A percentile compares a stretch with the other conserved stretches of the same genome.
Conservation (phyloP, 129 eudicot genomes). For the Gnaphalium uliginosum region DNA sequence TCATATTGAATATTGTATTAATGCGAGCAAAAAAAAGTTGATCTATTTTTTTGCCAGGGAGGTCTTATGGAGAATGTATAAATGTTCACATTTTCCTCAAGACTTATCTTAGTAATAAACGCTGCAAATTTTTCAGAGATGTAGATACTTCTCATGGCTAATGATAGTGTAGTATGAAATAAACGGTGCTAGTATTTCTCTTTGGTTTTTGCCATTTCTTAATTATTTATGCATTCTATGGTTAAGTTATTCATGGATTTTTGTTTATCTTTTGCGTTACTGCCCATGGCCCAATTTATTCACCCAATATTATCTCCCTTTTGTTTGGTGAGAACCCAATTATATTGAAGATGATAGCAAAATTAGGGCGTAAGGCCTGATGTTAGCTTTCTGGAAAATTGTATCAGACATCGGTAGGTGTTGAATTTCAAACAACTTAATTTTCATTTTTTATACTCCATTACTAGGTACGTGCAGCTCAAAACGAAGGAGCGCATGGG, state of each 20-base stretch:
- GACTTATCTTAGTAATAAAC: background rate
- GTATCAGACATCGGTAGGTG: background rate
- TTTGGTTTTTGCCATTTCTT: background rate
- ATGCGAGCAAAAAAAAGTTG: background rate
- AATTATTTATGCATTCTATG: background rate
- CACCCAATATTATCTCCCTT: background rate
- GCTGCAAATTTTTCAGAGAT: background rate
- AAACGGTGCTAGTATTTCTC: background rate
- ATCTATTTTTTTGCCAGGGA: background rate
- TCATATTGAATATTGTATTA: background rate
- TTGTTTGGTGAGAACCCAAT: background rate
- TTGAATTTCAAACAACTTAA: conserved; percentile 15
- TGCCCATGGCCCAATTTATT: too few species aligned
- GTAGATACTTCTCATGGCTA: background rate
- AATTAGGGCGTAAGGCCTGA: background rate
- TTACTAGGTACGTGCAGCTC: conserved; percentile 77
- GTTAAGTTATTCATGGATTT: background rate
- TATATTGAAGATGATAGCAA: background rate
- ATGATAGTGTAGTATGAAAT: background rate
- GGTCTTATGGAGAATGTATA: background rate
- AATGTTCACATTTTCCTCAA: background rate
- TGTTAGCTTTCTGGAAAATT: background rate
- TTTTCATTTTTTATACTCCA: conserved; percentile 13
- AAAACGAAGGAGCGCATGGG: conserved; percentile 89
- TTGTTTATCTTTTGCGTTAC: too few species aligned